Base-by-base conservation (phyloP, 768 basidiomycete species). In the Kondoa subrosea region DNA sequence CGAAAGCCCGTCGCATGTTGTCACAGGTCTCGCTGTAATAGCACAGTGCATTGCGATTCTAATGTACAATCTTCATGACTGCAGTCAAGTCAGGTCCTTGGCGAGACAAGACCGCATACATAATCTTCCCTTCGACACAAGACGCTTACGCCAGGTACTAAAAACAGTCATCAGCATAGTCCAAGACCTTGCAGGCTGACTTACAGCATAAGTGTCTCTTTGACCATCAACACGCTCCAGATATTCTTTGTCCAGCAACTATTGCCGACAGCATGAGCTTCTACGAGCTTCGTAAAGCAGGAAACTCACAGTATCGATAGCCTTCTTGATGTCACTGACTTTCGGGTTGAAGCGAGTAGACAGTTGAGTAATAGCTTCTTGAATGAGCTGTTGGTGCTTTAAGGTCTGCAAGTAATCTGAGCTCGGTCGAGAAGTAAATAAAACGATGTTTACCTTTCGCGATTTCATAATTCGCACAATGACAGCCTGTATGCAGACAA, bases 301-400 rank as follows among this genome's bases (percentile, higher is more conserved):
- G 8, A 31, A 15, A 40, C 17, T 2, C 56, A 57, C 27, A 34
- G 29, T 21, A 62, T 63, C 34, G 30, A 69, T 59, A 26, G 87
- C 89, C 85, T 93, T 92, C 79, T 97, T 97, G 79, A 97, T 91
- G 75, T 95, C 91, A 1, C 89, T 85, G 65, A 96, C 88, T 80
- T 90, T 91, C 27, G 93, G 92, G 4, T 87, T 83, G 77, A 92
- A 92, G 64, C 90, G 83, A 73, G 87, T 83, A 4, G 87, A 85
- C 72, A 92, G 87, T 77, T 91, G 88, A 14, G 87, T 85, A 71
- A 89, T 88, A 69, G 91, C 89, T 75, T 93, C 91, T 74, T 87
- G 86, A 71, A 92, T 90, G 73, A 92, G 77, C 0, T 85, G 81
- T 74, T 92, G 89, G 78, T 91, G 90, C 82, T 91, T 92, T 86